Evolutionary conservation across 805 yeast species (phyloP).

Genomic region (Nakazawaea wickerhamii): DNA sequence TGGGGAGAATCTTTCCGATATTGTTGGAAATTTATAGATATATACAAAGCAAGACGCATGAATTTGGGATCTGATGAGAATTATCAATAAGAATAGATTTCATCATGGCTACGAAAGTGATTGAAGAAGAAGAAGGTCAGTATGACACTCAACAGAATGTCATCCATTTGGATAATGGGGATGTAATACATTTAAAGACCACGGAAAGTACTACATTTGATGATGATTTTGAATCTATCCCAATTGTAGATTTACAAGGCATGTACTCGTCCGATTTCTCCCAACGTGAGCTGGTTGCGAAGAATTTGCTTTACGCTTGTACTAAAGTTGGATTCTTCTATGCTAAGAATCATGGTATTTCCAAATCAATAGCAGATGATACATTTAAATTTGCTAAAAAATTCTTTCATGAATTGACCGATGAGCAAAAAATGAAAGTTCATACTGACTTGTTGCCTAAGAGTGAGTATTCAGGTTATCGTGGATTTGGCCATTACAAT

Average conservation of each 20-base stretch:
- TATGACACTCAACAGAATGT: neutral
- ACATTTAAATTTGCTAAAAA: constrained; percentile 14
- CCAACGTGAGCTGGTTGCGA: constrained; percentile 17
- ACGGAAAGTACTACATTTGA: neutral
- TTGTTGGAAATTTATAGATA: no score
- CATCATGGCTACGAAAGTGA: neutral
- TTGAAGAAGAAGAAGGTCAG: neutral
- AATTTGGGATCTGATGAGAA: no score
- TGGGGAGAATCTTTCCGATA: no score
- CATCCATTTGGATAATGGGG: constrained; percentile 6
- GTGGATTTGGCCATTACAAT: constrained; percentile 19
- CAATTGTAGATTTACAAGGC: constrained; percentile 14
- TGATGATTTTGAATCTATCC: constrained; percentile 14
- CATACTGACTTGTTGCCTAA: constrained; percentile 21
- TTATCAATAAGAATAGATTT: no score
- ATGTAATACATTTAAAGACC: neutral
- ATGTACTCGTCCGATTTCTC: constrained; percentile 11
- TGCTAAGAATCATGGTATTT: constrained; percentile 22
- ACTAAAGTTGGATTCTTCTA: constrained; percentile 23
- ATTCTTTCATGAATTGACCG: constrained; percentile 16
- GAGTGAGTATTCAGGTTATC: constrained; percentile 21
- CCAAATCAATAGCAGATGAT: constrained; percentile 8
- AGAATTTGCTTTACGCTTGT: constrained; percentile 19
- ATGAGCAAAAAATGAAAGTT: constrained; percentile 23
- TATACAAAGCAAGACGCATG: no score